Conservation (phyloP, 2,329 filamentous ascomycete species). For the Chrysosphaeria jannelii region DNA sequence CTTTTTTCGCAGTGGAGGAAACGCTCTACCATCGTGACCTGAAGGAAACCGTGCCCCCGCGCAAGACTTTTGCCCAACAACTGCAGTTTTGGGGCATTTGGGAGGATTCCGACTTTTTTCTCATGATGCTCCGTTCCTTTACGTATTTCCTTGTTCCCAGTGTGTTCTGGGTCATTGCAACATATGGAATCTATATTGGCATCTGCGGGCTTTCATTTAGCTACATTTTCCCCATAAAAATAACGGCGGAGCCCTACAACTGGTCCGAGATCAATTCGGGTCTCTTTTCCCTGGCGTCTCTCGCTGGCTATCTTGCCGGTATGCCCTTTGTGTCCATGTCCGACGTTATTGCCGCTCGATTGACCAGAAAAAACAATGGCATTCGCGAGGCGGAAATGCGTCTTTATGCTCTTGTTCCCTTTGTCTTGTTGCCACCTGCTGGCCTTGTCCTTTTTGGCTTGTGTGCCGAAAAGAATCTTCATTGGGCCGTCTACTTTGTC, state of each 20-base stretch:
- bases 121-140: slow-evolving; percentile 15
- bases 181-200: slow-evolving; percentile 17
- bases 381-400: slow-evolving; percentile 19
- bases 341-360: slow-evolving; percentile 13
- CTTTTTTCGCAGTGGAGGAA: slow-evolving; percentile 10
- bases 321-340: slow-evolving; percentile 14
- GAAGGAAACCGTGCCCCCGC: slow-evolving; percentile 6
- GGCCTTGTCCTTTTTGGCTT: slow-evolving; percentile 14
- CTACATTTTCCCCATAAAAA: slow-evolving; percentile 17
- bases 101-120: slow-evolving; percentile 14
- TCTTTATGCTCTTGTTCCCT: slow-evolving; percentile 11
- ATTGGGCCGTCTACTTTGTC: slow-evolving; percentile 17
- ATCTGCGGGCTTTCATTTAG: slow-evolving; percentile 18
- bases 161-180: slow-evolving; percentile 18
- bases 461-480: slow-evolving; percentile 11
- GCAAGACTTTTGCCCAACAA: slow-evolving; percentile 13
- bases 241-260: slow-evolving; percentile 14
- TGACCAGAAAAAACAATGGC: slow-evolving; percentile 14
- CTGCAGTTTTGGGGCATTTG: slow-evolving; percentile 14
- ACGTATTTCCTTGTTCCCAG: slow-evolving; percentile 17
- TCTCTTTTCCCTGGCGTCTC: slow-evolving; percentile 13
- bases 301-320: slow-evolving; percentile 11
- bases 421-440: slow-evolving; percentile 11
- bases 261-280: slow-evolving; percentile 15
- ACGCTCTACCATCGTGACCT: slow-evolving; percentile 7